Conservation (phyloP, 345 rosid genomes). For the Eucalyptus erythrocorys region DNA sequence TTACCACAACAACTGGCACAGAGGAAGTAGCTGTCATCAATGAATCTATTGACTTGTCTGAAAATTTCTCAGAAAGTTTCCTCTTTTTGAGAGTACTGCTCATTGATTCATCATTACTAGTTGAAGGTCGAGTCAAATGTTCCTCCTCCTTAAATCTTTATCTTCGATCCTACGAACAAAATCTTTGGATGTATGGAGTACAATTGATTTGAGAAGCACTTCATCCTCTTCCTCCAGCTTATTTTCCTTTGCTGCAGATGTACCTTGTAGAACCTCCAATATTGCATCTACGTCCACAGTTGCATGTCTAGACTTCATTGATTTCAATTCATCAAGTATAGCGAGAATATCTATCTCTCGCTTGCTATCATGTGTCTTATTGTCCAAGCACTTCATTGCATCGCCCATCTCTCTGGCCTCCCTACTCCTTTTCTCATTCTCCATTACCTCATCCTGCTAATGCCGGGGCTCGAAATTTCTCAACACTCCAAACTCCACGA, state of each 20-base stretch:
- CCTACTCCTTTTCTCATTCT: constrained; percentile 41
- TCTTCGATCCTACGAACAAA: neutral
- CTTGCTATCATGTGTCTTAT: constrained; percentile 71
- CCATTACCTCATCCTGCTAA: constrained; percentile 73
- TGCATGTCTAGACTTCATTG: constrained; percentile 85
- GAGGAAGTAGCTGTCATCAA: neutral
- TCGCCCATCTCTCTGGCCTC: constrained; percentile 78
- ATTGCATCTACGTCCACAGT: constrained; percentile 70
- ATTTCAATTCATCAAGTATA: constrained; percentile 81
- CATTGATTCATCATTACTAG: neutral
- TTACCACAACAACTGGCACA: constrained; percentile 30
- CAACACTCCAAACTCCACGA: constrained; percentile 67
- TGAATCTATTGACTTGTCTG: neutral
- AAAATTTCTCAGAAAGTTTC: neutral
- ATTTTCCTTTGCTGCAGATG: constrained; percentile 31
- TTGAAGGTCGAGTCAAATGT: neutral
- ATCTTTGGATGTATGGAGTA: neutral
- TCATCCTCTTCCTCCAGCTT: constrained; percentile 8
- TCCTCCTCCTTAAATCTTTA: neutral
- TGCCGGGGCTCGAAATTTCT: constrained; percentile 91
- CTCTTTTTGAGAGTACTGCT: neutral
- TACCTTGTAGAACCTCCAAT: constrained; percentile 71
- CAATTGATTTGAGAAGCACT: neutral
- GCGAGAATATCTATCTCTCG: constrained; percentile 88
- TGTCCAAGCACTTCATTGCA: constrained; percentile 82